Evolutionary conservation across 352 stramenopile species (phyloP).

Genomic region (Pythium aquatile): DNA sequence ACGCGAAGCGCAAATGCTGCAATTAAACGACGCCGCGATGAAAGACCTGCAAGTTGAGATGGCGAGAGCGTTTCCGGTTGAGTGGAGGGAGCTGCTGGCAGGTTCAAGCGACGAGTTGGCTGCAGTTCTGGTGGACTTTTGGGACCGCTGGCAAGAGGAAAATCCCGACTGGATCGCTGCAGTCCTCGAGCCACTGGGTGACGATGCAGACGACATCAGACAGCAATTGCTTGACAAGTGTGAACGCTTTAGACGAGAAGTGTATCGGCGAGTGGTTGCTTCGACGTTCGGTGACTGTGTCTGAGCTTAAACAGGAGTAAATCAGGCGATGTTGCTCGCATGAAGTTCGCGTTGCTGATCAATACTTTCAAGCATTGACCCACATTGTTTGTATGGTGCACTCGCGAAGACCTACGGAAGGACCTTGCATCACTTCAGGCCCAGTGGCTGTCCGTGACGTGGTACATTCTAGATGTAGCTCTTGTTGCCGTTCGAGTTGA

Average conservation of each 20-base stretch:
- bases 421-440: too few relatives aligned
- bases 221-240: slow-evolving; percentile 20
- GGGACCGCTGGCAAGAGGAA: slow-evolving; percentile 1
- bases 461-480: neutral
- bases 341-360: too few relatives aligned
- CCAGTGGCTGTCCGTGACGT: too few relatives aligned
- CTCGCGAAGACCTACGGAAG: too few relatives aligned
- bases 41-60: slow-evolving; percentile 7
- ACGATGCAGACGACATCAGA: slow-evolving; percentile 18
- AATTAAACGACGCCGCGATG: slow-evolving; percentile 7
- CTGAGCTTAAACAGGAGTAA: neutral
- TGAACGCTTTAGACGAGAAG: slow-evolving; percentile 23
- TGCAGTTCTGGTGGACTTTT: slow-evolving; percentile 17
- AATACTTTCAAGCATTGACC: too few relatives aligned
- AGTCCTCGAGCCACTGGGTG: slow-evolving; percentile 15
- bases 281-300: slow-evolving; percentile 2
- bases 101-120: slow-evolving; percentile 19
- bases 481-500: neutral
- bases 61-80: slow-evolving; percentile 1
- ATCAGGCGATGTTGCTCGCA: too few relatives aligned
- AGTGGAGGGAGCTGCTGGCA: slow-evolving; percentile 12
- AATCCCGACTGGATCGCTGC: slow-evolving; percentile 5
- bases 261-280: slow-evolving; percentile 19
- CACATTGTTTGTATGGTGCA: too few relatives aligned
- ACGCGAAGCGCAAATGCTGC: slow-evolving; percentile 15